Evolutionary conservation across 306 rosid species (phyloP).

Genomic region (Parietaria judaica): DNA sequence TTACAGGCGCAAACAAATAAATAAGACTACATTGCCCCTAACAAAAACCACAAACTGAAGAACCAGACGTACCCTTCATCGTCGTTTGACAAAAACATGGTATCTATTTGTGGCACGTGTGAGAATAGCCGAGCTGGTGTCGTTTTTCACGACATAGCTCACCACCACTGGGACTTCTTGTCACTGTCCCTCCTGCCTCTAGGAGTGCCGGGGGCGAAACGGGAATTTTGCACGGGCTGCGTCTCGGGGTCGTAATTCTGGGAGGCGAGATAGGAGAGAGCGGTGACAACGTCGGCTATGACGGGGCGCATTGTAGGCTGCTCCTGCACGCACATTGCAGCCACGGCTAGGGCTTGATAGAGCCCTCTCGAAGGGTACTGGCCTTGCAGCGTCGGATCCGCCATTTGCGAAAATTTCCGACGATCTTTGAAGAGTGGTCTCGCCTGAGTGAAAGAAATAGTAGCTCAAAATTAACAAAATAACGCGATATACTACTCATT

Average conservation of each 20-base stretch:
- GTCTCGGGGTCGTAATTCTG: conserved; percentile 52
- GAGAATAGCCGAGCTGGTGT: neutral
- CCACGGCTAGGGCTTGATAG: conserved; percentile 81
- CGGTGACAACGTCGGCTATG: conserved; percentile 89
- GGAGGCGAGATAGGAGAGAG: conserved; percentile 75
- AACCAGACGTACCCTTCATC: conserved; percentile 15
- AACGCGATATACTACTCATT: too few species aligned
- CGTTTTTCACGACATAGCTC: conserved; percentile 3
- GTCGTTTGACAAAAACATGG: conserved; percentile 5
- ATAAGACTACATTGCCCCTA: neutral
- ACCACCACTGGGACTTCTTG: conserved; percentile 32
- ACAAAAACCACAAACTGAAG: conserved; percentile 7
- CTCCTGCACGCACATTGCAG: conserved; percentile 90
- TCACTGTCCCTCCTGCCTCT: conserved; percentile 44
- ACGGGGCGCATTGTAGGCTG: conserved; percentile 82
- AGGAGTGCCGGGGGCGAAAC: conserved; percentile 49
- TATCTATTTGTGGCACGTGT: neutral
- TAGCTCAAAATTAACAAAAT: too few species aligned
- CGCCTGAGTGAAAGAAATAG: conserved; percentile 42
- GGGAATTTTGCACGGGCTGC: conserved; percentile 44
- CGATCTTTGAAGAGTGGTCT: conserved; percentile 68
- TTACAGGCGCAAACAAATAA: neutral
- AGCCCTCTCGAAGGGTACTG: conserved; percentile 82
- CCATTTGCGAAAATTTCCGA: conserved; percentile 57
- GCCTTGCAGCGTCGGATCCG: conserved; percentile 77